Evolutionary conservation across 2,329 filamentous ascomycete species (phyloP), one percentile per base, ranked within the genome.

Genomic region (Aurifilum marmelostoma): DNA sequence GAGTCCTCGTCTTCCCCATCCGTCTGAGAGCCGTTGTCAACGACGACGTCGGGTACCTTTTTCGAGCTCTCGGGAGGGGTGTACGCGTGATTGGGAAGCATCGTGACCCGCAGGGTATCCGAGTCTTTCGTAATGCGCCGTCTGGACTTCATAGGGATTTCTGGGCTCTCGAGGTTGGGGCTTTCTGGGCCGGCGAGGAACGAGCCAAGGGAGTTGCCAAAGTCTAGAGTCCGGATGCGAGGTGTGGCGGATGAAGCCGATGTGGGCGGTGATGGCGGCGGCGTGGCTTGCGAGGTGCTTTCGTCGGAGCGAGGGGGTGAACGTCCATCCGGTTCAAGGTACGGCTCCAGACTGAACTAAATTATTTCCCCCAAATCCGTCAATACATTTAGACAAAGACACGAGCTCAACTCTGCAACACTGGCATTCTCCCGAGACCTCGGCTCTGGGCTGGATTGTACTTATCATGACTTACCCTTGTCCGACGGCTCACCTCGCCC

Each of bases 401-500:
- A 60, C 34, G 37, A 58, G 9, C 54, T 16, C 27, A 16, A 39
- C 7, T 60, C 14, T 67, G 27, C 39, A 9, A 18, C 21, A 47
- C 43, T 47, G 43, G 43, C 47, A 9, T 18, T 9, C 16, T 39
- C 47, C 52, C 34, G 34, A 67, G 63, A 62, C 69, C 39, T 64
- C 9, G 71, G 73, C 27, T 68, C 41, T 54, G 56, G 14, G 5
- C 27, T 29, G 43, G 43, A 47, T 16, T 34, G 34, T 52, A 52
- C 32, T 34, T 47, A n/a, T n/a, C 37, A n/a, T 27, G 39, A 69
- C 89, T 81, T 85, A 92, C 91, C 83, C 88, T 88, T 76, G 89
- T 92, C 76, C 89, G 89, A 66, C 93, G 88, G 81, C 92, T 97
- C 56, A 95, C 91, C 76, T 93, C 89, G 24, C 92, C 93, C 59